phyloP scores from a whole-genome alignment of 768 basidiomycete species.

The Agrocybe chaxingu region DNA sequence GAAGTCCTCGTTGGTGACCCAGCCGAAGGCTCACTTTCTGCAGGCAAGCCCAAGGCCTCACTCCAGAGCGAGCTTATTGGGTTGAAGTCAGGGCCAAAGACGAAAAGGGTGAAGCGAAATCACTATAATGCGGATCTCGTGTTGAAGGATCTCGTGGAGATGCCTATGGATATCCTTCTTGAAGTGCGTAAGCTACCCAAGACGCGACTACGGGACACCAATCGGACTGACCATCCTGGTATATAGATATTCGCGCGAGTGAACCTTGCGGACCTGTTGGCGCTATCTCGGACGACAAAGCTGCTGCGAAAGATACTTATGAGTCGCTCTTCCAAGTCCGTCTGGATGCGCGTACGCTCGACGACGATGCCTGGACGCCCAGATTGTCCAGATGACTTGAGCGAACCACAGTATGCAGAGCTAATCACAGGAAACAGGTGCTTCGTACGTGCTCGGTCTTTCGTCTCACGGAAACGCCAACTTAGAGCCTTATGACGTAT shows the following conservation, averaged over 20 bases:
- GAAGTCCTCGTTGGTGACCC: too few species aligned
- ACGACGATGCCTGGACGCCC: constrained; percentile 15
- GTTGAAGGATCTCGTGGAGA: constrained; percentile 9
- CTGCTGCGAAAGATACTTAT: constrained; percentile 15
- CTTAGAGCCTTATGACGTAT: background rate
- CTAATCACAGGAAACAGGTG: constrained; percentile 17
- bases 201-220: background rate
- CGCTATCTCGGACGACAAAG: constrained; percentile 18
- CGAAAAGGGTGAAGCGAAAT: too few species aligned
- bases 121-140: too few species aligned
- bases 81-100: too few species aligned
- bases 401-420: constrained; percentile 23
- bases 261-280: constrained; percentile 16
- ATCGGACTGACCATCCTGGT: constrained; percentile 1
- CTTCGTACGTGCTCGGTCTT: constrained; percentile 9
- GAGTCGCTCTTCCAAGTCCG: constrained; percentile 12
- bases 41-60: too few species aligned
- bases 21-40: too few species aligned
- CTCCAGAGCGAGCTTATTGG: too few species aligned
- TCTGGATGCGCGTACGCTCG: constrained; percentile 21
- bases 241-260: constrained; percentile 19
- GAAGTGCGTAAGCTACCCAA: constrained; percentile 14
- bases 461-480: background rate
- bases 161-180: constrained; percentile 28
- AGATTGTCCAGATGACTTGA: constrained; percentile 21